Percentiles rank a stretch among this genome's conserved stretches.
Evolutionary conservation across 2,329 filamentous ascomycete genomes (phyloP).

Genomic region (Thelonectria olida): DNA sequence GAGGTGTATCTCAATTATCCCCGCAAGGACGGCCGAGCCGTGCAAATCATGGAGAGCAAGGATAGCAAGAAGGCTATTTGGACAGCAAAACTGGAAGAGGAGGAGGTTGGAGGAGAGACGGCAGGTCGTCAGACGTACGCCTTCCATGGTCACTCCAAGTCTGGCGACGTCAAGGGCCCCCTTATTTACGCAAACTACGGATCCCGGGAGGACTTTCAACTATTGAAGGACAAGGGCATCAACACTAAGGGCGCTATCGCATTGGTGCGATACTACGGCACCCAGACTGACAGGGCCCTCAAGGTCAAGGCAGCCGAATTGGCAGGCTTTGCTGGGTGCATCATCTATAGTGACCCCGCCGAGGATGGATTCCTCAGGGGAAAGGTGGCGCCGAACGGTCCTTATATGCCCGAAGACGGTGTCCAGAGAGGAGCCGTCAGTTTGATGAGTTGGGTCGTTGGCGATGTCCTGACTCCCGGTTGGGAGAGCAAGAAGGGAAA

Average conservation of each 20-base stretch:
- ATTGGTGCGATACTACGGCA: constrained; percentile 82
- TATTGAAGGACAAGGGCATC: constrained; percentile 75
- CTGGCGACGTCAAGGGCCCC: constrained; percentile 85
- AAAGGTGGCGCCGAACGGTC: constrained; percentile 77
- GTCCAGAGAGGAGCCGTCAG: constrained; percentile 86
- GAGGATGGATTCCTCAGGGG: constrained; percentile 85
- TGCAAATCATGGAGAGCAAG: constrained; percentile 80
- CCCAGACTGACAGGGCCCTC: constrained; percentile 75
- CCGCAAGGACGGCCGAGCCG: constrained; percentile 75
- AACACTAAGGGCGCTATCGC: constrained; percentile 82
- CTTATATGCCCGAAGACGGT: constrained; percentile 81
- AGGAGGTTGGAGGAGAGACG: constrained; percentile 69
- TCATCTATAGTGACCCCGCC: constrained; percentile 91
- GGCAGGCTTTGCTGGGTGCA: constrained; percentile 84
- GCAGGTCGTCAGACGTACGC: constrained; percentile 75
- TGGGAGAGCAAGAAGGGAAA: constrained; percentile 76
- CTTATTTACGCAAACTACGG: constrained; percentile 95
- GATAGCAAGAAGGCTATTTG: constrained; percentile 68
- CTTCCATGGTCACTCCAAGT: constrained; percentile 90
- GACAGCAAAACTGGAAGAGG: constrained; percentile 87
- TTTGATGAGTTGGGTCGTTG: constrained; percentile 82
- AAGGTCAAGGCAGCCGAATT: constrained; percentile 92
- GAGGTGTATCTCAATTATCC: constrained; percentile 95
- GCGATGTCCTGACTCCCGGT: constrained; percentile 92
- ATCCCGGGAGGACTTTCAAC: constrained; percentile 82